Conservation (phyloP, 78 protist species). For the Dictyostelium intermedium region DNA sequence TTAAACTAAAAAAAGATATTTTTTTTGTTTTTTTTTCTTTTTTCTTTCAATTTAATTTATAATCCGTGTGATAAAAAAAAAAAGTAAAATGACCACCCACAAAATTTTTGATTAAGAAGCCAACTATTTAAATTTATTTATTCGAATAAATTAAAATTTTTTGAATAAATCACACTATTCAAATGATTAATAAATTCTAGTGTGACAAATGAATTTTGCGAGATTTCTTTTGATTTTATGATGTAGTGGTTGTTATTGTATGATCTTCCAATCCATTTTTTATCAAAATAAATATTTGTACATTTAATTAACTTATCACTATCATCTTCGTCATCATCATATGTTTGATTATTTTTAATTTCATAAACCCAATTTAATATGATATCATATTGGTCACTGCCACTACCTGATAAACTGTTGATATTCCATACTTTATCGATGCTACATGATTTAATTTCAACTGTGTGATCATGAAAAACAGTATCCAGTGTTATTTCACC, state of each 20-base stretch:
- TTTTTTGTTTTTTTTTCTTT: neutral
- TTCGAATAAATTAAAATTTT: neutral
- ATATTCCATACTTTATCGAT: neutral
- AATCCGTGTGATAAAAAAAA: no score
- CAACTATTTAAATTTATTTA: no score
- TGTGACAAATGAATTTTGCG: neutral
- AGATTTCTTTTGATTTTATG: neutral
- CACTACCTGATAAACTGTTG: neutral
- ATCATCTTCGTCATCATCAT: neutral
- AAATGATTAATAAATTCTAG: neutral
- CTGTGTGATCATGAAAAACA: neutral
- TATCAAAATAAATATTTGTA: neutral
- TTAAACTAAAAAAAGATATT: no score
- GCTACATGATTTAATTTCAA: neutral
- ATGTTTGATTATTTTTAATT: neutral
- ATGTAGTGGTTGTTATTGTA: neutral
- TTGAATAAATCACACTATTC: neutral
- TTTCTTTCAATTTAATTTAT: no score
- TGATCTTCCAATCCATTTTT: slow-evolving; percentile 7
- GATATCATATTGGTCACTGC: neutral
- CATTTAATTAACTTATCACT: neutral
- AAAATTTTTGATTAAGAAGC: no score
- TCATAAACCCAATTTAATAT: neutral
- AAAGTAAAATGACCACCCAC: no score
- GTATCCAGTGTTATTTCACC: neutral